These are phyloP conservation scores for Xylaria sp. DNA, from an alignment of 495 filamentous ascomycete genomes.

Conservation along the genomic window DNA sequence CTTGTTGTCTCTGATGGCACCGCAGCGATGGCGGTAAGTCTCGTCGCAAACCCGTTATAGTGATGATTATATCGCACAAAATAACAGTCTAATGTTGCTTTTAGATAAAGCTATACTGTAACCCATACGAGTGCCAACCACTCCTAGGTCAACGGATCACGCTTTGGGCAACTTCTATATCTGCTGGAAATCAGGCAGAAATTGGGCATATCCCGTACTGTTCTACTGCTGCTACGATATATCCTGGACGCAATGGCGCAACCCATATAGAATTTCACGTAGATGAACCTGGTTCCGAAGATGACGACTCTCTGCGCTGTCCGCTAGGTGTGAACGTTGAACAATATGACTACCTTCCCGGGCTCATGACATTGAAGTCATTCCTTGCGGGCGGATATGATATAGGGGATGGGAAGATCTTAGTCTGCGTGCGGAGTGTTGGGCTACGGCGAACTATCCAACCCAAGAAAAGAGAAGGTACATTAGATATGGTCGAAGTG, in stretches of 20 bases:
- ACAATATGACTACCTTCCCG: slow-evolving; percentile 45
- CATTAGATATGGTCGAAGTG: slow-evolving; percentile 57
- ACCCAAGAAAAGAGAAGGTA: slow-evolving; percentile 50
- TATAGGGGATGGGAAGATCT: slow-evolving; percentile 52
- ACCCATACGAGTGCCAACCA: slow-evolving; percentile 42
- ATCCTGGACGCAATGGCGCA: slow-evolving; percentile 57
- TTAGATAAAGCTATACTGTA: slow-evolving; percentile 54
- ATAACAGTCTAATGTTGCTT: not conserved
- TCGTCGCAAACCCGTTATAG: not conserved
- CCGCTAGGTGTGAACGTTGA: slow-evolving; percentile 52
- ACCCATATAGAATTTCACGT: slow-evolving; percentile 61
- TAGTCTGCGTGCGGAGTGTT: slow-evolving; percentile 65
- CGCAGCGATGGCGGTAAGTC: slow-evolving; percentile 60
- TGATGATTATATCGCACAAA: not conserved
- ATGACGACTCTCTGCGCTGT: slow-evolving; percentile 49
- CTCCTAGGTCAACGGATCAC: slow-evolving; percentile 51
- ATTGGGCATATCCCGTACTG: slow-evolving; percentile 38
- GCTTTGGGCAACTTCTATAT: slow-evolving; percentile 51
- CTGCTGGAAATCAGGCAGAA: slow-evolving; percentile 39
- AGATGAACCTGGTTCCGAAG: slow-evolving; percentile 43
- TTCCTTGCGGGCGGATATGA: slow-evolving; percentile 62
- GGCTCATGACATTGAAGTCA: slow-evolving; percentile 62
- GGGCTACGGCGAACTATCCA: slow-evolving; percentile 59
- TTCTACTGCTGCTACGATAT: slow-evolving; percentile 51
- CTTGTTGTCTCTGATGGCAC: slow-evolving; percentile 65